Base-by-base conservation (phyloP, 1,139 yeast species). In the Kazachstania sp. region DNA sequence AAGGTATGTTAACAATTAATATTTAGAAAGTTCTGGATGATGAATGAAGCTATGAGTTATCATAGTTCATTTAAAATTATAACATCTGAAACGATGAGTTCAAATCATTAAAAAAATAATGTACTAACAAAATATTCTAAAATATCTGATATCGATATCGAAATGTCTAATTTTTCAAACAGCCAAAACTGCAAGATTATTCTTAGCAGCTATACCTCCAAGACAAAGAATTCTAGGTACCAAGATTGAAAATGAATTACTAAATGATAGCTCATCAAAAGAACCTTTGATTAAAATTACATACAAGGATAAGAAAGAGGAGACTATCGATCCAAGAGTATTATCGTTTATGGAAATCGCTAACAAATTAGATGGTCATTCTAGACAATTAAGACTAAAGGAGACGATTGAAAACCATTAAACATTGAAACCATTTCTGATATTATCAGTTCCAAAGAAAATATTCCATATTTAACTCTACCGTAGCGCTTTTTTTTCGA, bases 191-290 rank as follows among this genome's bases (percentile, higher is more conserved):
- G 90, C 95, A 2, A 78, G 97, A 58, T 71, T 86, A 18, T 83
- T 90, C 59, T 75, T 90, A 45, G 77, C 95, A 16, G 76, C 87
- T 48, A 77, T 90, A 49, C 97, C 97, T 19, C 86, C 84, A 8
- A 69, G 78, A 13, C 70, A 81, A 58, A 79, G 77, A 57, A 69
- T 72, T 38, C 61, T 71, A 15, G 78, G 83, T 47, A 52, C 64
- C 7, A 62, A 71, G 18, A 71, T 75, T 13, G 78, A 79, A 49
- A 73, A 73, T 54, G 80, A 81, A 56, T 73, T 83, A 19, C 69
- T 83, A 45, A 68, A 74, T 4, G 62, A 65, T 16, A 49, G 50
- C 11, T 72, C 83, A 1, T 66, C 66, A 3, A 77, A 37, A 29
- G 49, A 39, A n/a, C 87, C 95, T 20, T 60, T 73, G 32, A 78